These are phyloP conservation scores for Entamoeba invadens DNA, from an alignment of 208 protist genomes.

Conservation along the genomic window DNA sequence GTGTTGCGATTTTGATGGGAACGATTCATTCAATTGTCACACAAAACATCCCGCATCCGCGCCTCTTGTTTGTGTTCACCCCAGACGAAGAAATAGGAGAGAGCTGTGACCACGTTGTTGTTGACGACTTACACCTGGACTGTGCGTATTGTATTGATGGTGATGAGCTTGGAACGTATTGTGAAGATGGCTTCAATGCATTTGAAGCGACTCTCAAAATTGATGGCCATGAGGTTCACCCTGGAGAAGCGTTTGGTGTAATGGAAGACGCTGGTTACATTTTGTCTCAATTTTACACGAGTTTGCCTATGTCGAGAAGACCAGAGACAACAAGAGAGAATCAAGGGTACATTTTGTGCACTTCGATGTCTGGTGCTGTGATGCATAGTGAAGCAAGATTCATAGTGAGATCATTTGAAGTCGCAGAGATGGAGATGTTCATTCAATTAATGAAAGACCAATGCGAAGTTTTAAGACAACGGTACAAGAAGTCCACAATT, in stretches of 20 bases:
- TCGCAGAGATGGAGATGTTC: background rate
- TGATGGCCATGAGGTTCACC: background rate
- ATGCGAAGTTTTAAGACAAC: background rate
- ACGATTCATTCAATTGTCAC: background rate
- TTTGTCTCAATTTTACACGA: background rate
- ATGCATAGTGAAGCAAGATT: background rate
- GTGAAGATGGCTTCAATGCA: background rate
- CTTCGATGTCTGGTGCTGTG: background rate
- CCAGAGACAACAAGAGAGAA: background rate
- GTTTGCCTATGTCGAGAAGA: background rate
- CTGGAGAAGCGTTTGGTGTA: background rate
- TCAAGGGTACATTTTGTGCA: background rate
- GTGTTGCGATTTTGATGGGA: background rate
- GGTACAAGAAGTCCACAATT: background rate
- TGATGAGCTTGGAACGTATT: background rate
- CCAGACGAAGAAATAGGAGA: background rate
- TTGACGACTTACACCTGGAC: background rate
- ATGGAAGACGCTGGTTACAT: background rate
- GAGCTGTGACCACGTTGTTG: background rate
- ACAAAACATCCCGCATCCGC: background rate
- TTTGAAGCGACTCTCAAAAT: background rate
- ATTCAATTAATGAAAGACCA: background rate
- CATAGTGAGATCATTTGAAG: background rate
- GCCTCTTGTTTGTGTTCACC: background rate
- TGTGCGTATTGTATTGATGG: slow-evolving; percentile 4